Conservation (phyloP, 2,329 filamentous ascomycete species). For the Epichloe scottii region DNA sequence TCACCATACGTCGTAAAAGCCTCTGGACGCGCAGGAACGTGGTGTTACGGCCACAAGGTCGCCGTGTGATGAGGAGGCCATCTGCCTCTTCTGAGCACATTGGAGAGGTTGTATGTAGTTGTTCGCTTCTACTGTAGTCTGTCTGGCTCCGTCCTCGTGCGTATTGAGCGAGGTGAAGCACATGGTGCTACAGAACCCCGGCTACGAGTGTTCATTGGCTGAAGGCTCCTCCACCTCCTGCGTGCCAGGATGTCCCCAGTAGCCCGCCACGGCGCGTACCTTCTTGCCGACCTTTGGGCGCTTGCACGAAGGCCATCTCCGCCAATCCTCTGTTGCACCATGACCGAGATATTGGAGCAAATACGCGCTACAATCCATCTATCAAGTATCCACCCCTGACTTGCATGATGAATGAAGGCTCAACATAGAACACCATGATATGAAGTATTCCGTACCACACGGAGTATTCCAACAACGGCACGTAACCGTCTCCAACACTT, state of each 20-base stretch:
- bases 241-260: not conserved
- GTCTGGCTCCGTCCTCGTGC: no score
- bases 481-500: not conserved
- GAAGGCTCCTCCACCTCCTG: no score
- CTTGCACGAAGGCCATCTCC: not conserved
- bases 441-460: not conserved
- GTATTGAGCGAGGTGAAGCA: not conserved
- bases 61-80: no score
- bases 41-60: no score
- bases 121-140: not conserved
- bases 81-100: no score
- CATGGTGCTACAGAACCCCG: not conserved
- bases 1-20: no score
- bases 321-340: not conserved
- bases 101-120: no score
- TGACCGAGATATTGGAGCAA: no score
- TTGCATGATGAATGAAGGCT: not conserved
- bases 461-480: not conserved
- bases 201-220: not conserved
- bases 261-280: constrained; percentile 3
- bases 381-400: no score
- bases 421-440: not conserved
- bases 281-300: not conserved
- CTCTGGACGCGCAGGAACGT: no score
- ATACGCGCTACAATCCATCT: no score